A percentile compares a stretch with the other conserved stretches of the same genome.
Evolutionary conservation across 306 rosid genomes (phyloP).

Genomic region (Spatholobus suberectus): DNA sequence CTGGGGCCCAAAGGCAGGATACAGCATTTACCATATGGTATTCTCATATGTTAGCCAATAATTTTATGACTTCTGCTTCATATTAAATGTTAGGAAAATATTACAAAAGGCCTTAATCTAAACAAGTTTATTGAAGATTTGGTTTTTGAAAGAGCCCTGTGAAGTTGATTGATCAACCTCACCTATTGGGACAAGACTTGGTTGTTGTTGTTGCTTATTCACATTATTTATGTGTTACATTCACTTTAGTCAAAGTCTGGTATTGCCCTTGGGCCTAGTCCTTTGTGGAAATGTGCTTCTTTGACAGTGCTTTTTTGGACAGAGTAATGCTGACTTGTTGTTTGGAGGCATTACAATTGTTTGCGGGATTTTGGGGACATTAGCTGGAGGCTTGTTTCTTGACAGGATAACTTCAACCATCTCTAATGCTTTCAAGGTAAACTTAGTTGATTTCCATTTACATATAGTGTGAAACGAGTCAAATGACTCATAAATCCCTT

Average conservation of each 20-base stretch:
- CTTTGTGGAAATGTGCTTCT: constrained; percentile 33
- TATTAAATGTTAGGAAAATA: constrained; percentile 20
- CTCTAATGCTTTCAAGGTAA: constrained; percentile 88
- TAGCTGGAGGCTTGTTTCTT: constrained; percentile 86
- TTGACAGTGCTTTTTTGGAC: constrained; percentile 43
- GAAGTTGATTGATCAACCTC: constrained; percentile 22
- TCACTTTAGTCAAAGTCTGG: constrained; percentile 19
- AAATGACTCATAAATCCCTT: constrained; percentile 1
- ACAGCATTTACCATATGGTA: constrained; percentile 90
- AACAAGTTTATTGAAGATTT: constrained; percentile 20
- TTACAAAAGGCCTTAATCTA: neutral
- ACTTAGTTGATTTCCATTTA: constrained; percentile 38
- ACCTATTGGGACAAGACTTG: constrained; percentile 19
- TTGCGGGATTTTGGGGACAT: constrained; percentile 86
- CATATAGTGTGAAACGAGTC: constrained; percentile 8
- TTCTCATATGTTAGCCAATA: constrained; percentile 24
- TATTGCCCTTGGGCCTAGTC: neutral
- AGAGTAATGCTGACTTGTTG: constrained; percentile 83
- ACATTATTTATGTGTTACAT: constrained; percentile 9
- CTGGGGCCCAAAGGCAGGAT: constrained; percentile 99
- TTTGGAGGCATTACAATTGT: constrained; percentile 87
- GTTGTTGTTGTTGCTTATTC: constrained; percentile 12
- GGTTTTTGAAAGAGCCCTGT: constrained; percentile 17
- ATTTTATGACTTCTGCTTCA: neutral
- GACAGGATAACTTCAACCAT: constrained; percentile 79